Percentiles rank a stretch among this genome's conserved stretches.
Conservation (phyloP, 148 eudicot species). For the Arctostaphylos glauca region DNA sequence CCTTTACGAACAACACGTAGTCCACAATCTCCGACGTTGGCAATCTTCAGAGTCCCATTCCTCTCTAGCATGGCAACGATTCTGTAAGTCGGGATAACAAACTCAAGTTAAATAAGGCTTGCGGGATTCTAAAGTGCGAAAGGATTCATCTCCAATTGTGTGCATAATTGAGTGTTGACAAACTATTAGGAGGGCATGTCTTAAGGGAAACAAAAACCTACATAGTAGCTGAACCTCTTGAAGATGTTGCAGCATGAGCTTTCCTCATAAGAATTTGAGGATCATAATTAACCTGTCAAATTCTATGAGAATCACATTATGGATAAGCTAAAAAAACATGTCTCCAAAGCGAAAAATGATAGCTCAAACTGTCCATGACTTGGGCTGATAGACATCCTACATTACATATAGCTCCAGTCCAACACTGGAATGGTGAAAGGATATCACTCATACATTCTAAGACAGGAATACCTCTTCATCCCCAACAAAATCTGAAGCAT, state of each 20-base stretch:
- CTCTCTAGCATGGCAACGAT: slow-evolving; percentile 79
- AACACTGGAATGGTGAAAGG: background rate
- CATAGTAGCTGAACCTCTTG: slow-evolving; percentile 93
- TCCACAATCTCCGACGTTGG: slow-evolving; percentile 95
- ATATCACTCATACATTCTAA: too few relatives aligned
- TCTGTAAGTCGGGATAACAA: slow-evolving; percentile 30
- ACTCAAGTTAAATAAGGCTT: slow-evolving; percentile 1
- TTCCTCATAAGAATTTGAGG: slow-evolving; percentile 70
- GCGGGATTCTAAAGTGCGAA: background rate
- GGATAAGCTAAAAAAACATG: background rate
- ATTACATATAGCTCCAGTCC: background rate
- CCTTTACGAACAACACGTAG: slow-evolving; percentile 82
- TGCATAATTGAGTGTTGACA: background rate
- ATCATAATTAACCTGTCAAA: slow-evolving; percentile 66
- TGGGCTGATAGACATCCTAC: background rate
- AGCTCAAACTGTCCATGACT: background rate
- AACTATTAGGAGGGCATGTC: background rate
- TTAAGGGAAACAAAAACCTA: slow-evolving; percentile 40
- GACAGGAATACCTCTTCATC: slow-evolving; percentile 58
- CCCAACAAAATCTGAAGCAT: slow-evolving; percentile 60
- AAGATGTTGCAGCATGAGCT: slow-evolving; percentile 85
- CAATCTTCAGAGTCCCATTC: slow-evolving; percentile 77
- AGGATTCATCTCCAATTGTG: background rate
- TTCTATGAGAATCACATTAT: background rate
- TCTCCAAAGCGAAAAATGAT: background rate